Conservation (phyloP, 805 yeast genomes). For the Myxozyma lipomycoides region DNA sequence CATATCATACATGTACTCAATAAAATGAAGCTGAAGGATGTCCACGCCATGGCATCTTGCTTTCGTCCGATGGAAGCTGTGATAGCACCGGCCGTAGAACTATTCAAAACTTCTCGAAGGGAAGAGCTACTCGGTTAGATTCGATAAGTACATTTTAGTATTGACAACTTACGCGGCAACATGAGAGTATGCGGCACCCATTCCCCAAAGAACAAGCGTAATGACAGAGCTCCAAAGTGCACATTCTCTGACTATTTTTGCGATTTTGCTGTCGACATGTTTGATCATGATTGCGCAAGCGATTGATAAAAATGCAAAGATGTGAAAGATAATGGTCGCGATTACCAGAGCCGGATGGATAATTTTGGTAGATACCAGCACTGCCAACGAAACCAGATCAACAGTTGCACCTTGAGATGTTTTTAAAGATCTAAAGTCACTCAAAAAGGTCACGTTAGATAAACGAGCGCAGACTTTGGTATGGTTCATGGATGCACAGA, state of each 20-base stretch:
- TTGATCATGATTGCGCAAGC: neutral
- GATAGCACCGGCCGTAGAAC: slow-evolving; percentile 9
- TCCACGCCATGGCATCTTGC: slow-evolving; percentile 27
- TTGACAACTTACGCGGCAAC: slow-evolving; percentile 8
- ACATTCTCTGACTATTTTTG: slow-evolving; percentile 3
- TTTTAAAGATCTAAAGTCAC: slow-evolving; percentile 2
- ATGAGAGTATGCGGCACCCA: slow-evolving; percentile 20
- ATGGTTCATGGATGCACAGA: slow-evolving; percentile 14
- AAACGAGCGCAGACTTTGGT: slow-evolving; percentile 1
- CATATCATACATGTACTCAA: neutral
- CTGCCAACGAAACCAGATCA: slow-evolving; percentile 22
- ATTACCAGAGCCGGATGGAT: slow-evolving; percentile 43
- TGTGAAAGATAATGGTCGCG: slow-evolving; percentile 37
- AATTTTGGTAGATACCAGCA: slow-evolving; percentile 32
- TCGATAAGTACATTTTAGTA: neutral
- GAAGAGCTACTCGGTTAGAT: slow-evolving; percentile 3
- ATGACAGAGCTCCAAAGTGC: slow-evolving; percentile 17
- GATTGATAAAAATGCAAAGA: slow-evolving; percentile 31
- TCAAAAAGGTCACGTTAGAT: slow-evolving; percentile 6
- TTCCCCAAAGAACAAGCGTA: slow-evolving; percentile 17
- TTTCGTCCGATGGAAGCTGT: slow-evolving; percentile 14
- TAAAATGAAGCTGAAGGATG: slow-evolving; percentile 17
- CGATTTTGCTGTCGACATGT: slow-evolving; percentile 6
- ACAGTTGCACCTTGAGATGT: slow-evolving; percentile 12
- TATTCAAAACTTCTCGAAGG: slow-evolving; percentile 5